Conservation (phyloP, 805 yeast genomes). For the Jamesozyma rosinii region DNA sequence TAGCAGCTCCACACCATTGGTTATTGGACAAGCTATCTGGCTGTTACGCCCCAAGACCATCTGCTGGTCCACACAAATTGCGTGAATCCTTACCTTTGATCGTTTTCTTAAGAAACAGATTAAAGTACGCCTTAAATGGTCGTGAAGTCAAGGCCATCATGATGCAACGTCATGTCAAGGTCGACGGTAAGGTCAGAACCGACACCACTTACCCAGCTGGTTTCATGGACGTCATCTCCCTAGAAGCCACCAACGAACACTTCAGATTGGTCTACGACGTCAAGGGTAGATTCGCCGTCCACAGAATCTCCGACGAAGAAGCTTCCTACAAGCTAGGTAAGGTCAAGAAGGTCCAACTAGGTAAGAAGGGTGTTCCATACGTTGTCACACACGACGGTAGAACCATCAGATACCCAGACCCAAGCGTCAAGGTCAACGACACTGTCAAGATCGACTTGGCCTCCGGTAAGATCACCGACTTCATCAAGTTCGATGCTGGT, state of each 20-base stretch:
- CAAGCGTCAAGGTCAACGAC: conserved; percentile 92
- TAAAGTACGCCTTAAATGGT: conserved; percentile 97
- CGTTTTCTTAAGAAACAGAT: conserved; percentile 95
- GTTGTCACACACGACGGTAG: conserved; percentile 99
- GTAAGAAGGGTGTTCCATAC: conserved; percentile 97
- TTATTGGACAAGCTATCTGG: conserved; percentile 99
- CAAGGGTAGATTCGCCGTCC: conserved; percentile 98
- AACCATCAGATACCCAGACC: conserved; percentile 99
- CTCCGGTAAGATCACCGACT: conserved; percentile 86
- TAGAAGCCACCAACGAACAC: conserved; percentile 98
- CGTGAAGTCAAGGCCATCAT: conserved; percentile 97
- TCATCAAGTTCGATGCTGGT: conserved; percentile 88
- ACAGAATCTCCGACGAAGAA: conserved; percentile 98
- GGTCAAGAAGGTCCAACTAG: conserved; percentile 96
- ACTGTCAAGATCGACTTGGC: conserved; percentile 95
- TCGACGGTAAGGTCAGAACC: conserved; percentile 98
- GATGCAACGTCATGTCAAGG: conserved; percentile 97
- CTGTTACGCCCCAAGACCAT: conserved; percentile 98
- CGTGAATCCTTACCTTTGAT: conserved; percentile 96
- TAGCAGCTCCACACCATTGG: conserved; percentile 99
- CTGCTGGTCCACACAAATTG: conserved; percentile 98
- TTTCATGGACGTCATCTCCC: conserved; percentile 96
- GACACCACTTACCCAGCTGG: conserved; percentile 99
- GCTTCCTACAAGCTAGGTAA: conserved; percentile 96
- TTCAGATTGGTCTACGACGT: conserved; percentile 97